phyloP scores from a whole-genome alignment of 75 land plant species.

The Pinus tabuliformis region DNA sequence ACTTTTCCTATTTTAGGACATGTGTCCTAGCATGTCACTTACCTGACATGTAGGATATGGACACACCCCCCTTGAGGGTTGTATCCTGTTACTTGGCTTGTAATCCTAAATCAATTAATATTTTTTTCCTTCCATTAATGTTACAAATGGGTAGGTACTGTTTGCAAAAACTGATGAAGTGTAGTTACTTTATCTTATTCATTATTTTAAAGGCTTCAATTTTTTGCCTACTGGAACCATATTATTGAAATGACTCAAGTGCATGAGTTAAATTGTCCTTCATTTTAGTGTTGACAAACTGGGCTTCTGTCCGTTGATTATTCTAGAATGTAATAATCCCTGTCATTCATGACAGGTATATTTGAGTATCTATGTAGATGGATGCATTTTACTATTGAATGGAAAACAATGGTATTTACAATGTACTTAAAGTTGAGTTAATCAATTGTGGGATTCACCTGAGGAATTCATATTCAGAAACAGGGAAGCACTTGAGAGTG shows the following conservation, averaged over 20 bases:
- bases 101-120: neutral
- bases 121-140: neutral
- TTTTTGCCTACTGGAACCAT: neutral
- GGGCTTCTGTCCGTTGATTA: neutral
- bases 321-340: neutral
- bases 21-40: no score
- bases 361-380: neutral
- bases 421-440: neutral
- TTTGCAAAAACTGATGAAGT: no score
- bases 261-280: neutral
- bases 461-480: conserved; percentile 82
- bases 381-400: neutral
- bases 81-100: neutral
- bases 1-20: no score
- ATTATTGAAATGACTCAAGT: neutral
- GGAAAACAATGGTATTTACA: neutral
- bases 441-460: conserved; percentile 67
- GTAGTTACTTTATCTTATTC: neutral
- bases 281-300: neutral
- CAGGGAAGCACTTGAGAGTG: conserved; percentile 98
- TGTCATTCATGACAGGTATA: neutral
- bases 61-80: no score
- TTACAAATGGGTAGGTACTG: neutral
- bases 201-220: neutral
- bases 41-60: no score